Conservation (phyloP, 1,139 yeast species). For the Arxiozyma slooffiae region DNA sequence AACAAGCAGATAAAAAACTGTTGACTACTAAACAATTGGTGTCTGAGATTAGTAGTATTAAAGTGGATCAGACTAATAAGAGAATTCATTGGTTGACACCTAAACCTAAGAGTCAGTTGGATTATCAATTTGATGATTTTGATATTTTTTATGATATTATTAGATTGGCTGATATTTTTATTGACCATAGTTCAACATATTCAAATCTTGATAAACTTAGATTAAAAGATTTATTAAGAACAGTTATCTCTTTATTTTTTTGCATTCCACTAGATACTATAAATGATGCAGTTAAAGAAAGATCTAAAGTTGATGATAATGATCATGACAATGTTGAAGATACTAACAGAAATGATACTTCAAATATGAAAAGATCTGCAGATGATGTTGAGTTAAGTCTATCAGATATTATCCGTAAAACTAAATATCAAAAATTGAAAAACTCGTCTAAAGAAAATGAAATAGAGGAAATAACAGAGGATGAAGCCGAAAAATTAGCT, state of each 20-base stretch:
- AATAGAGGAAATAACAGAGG: constrained; percentile 19
- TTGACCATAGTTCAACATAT: constrained; percentile 61
- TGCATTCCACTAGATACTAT: constrained; percentile 25
- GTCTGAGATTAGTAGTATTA: constrained; percentile 84
- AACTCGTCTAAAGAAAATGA: constrained; percentile 18
- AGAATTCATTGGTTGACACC: constrained; percentile 83
- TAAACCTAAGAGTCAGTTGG: constrained; percentile 71
- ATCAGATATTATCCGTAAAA: constrained; percentile 62
- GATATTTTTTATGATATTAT: constrained; percentile 67
- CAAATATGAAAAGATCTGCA: constrained; percentile 36
- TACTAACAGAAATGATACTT: background rate
- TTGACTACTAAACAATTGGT: constrained; percentile 83
- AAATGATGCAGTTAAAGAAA: constrained; percentile 30
- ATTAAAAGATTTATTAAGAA: constrained; percentile 59
- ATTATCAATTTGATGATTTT: constrained; percentile 54
- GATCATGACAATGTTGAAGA: constrained; percentile 1
- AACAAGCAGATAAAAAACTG: constrained; percentile 89
- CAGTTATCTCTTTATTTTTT: constrained; percentile 37
- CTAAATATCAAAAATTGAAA: constrained; percentile 41
- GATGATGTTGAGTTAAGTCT: constrained; percentile 55
- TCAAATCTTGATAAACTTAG: constrained; percentile 76
- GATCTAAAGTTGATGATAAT: constrained; percentile 7
- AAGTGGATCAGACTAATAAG: constrained; percentile 72
- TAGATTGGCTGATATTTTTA: constrained; percentile 57
- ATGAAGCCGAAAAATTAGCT: constrained; percentile 20